Conservation (phyloP, 345 rosid species). For the Camelina neglecta region DNA sequence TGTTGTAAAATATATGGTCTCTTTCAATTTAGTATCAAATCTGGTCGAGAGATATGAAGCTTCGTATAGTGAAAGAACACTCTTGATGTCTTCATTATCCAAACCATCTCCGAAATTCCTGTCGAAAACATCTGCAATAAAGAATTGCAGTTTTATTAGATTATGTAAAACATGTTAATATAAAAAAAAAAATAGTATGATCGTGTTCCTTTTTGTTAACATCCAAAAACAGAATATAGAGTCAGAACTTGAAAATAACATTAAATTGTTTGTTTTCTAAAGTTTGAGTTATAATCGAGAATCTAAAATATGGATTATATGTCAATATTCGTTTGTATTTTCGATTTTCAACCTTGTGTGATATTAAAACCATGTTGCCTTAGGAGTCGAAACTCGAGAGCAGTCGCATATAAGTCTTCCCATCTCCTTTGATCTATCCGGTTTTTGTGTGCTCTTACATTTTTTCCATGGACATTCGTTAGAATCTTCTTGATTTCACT, state of each 20-base stretch:
- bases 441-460: not conserved
- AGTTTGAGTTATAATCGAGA: not conserved
- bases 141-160: not conserved
- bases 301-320: not conserved
- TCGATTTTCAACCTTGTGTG: slow-evolving; percentile 36
- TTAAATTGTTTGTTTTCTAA: not conserved
- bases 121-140: slow-evolving; percentile 40
- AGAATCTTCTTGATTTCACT: slow-evolving; percentile 33
- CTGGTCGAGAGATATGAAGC: slow-evolving; percentile 42
- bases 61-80: slow-evolving; percentile 48
- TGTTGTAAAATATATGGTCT: slow-evolving; percentile 34
- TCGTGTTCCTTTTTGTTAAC: not conserved
- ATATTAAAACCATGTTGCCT: slow-evolving; percentile 44
- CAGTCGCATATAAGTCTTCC: slow-evolving; percentile 35
- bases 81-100: slow-evolving; percentile 32
- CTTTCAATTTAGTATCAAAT: slow-evolving; percentile 40
- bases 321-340: slow-evolving; percentile 1
- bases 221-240: not conserved
- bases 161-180: not conserved
- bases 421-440: not conserved
- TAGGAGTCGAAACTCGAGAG: slow-evolving; percentile 46
- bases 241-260: slow-evolving; percentile 9
- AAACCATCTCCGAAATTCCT: slow-evolving; percentile 29
- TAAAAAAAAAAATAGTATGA: not conserved
- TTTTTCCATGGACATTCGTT: not conserved